Evolutionary conservation across 495 filamentous ascomycete species (phyloP).

Genomic region (Penicillium daleae): DNA sequence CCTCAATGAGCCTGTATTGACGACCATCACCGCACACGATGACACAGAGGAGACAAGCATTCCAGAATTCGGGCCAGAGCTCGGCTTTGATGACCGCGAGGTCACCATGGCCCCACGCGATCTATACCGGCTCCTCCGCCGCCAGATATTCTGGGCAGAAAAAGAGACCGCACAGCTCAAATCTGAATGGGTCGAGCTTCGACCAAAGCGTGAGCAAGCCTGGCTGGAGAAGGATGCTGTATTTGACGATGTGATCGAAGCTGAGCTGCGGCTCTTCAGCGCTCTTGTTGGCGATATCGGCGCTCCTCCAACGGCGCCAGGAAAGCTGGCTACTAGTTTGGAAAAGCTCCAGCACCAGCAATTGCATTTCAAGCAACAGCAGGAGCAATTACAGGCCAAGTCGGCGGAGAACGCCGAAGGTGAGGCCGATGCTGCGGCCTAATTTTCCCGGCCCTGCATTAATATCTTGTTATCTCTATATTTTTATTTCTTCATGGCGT

Average conservation of each 20-base stretch:
- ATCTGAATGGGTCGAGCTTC: constrained; percentile 64
- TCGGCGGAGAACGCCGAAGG: constrained; percentile 14
- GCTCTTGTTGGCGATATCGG: constrained; percentile 36
- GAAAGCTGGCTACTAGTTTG: constrained; percentile 27
- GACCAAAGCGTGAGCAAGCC: constrained; percentile 70
- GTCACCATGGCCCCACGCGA: constrained; percentile 67
- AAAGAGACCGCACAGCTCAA: constrained; percentile 67
- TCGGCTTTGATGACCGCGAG: constrained; percentile 71
- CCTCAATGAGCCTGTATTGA: constrained; percentile 54
- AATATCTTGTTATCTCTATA: not conserved
- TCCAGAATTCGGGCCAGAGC: constrained; percentile 42
- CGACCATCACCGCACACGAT: constrained; percentile 46
- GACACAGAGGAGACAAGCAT: constrained; percentile 49
- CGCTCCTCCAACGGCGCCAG: constrained; percentile 17
- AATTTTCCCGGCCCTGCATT: not conserved
- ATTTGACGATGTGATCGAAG: constrained; percentile 62
- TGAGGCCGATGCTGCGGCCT: constrained; percentile 19
- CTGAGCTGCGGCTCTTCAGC: constrained; percentile 51
- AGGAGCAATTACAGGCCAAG: constrained; percentile 28
- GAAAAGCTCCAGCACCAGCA: constrained; percentile 37
- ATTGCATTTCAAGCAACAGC: constrained; percentile 27
- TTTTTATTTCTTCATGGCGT: constrained; percentile 2
- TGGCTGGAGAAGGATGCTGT: constrained; percentile 83
- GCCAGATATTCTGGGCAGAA: constrained; percentile 81
- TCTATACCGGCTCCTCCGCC: constrained; percentile 72